Conservation (phyloP, 164 flowering plant species). For the Chloranthus sessilifolius region DNA sequence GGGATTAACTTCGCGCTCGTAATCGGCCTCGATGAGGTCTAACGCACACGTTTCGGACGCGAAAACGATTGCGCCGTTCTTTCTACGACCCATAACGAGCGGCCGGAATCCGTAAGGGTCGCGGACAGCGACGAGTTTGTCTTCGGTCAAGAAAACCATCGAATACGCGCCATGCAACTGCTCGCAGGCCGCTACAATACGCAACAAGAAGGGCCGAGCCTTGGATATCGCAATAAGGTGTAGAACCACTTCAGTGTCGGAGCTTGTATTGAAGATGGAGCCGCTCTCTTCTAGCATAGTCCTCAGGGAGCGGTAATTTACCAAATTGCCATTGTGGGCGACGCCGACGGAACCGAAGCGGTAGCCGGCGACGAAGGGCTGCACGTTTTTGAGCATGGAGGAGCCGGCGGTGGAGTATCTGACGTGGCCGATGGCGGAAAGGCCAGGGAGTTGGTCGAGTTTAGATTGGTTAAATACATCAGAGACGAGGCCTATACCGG, state of each 20-base stretch:
- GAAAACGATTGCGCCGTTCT: conserved; percentile 84
- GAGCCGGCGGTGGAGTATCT: conserved; percentile 91
- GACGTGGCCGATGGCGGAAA: conserved; percentile 81
- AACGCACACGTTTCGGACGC: conserved; percentile 93
- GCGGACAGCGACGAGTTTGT: conserved; percentile 81
- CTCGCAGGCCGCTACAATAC: conserved; percentile 85
- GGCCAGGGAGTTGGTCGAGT: conserved; percentile 65
- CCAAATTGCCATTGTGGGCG: conserved; percentile 91
- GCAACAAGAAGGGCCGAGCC: conserved; percentile 56
- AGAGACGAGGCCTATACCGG: conserved; percentile 84
- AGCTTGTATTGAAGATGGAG: conserved; percentile 77
- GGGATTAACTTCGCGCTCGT: conserved; percentile 81
- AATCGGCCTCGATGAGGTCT: conserved; percentile 81
- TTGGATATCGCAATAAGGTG: conserved; percentile 85
- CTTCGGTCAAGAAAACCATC: conserved; percentile 78
- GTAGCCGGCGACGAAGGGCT: conserved; percentile 89
- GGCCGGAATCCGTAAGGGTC: conserved; percentile 90
- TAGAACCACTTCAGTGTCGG: conserved; percentile 90
- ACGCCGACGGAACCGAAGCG: conserved; percentile 85
- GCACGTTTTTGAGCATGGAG: conserved; percentile 90
- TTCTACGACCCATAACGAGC: conserved; percentile 82
- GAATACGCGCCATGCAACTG: conserved; percentile 85
- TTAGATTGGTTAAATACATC: conserved; percentile 76
- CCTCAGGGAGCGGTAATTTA: conserved; percentile 60
- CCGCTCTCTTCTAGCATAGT: conserved; percentile 70